These are phyloP conservation scores for Rhodosporidiobolus odoratus DNA, from an alignment of 768 basidiomycete genomes.

Conservation along the genomic window DNA sequence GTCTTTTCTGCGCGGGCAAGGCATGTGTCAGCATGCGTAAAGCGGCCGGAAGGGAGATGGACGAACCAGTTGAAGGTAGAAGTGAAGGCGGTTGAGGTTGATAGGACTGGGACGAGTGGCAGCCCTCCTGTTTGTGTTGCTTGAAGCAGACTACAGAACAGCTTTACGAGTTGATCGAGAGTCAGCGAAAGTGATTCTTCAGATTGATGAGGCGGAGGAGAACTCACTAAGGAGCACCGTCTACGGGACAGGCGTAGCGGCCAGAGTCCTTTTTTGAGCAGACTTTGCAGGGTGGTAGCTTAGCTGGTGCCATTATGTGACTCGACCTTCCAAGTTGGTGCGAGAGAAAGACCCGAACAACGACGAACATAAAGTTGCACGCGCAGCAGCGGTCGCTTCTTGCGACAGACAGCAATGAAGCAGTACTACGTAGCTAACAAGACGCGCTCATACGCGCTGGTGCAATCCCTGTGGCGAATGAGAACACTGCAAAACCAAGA, in stretches of 20 bases:
- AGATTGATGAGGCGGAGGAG: not conserved
- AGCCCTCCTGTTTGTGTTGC: slow-evolving; percentile 28
- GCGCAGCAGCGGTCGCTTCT: no score
- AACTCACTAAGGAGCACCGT: slow-evolving; percentile 25
- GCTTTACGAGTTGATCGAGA: not conserved
- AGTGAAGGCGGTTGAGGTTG: not conserved
- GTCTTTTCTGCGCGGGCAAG: not conserved
- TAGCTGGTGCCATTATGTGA: slow-evolving; percentile 16
- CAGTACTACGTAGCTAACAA: no score
- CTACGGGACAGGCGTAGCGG: slow-evolving; percentile 29
- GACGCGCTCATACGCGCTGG: no score
- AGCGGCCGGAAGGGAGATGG: not conserved
- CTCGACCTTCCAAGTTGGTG: not conserved
- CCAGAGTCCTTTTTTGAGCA: slow-evolving; percentile 18
- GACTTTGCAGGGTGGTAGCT: slow-evolving; percentile 26
- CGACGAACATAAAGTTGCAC: not conserved
- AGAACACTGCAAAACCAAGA: no score
- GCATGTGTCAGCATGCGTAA: no score
- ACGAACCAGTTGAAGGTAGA: slow-evolving; percentile 5
- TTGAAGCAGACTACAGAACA: slow-evolving; percentile 31
- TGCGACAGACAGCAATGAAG: no score
- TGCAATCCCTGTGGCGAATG: no score
- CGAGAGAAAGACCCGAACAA: not conserved
- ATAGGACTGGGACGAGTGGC: slow-evolving; percentile 10
- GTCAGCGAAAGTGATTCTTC: not conserved